Base-by-base conservation (phyloP, 768 basidiomycete genomes). In the Rhodotorula kratochvilovae region DNA sequence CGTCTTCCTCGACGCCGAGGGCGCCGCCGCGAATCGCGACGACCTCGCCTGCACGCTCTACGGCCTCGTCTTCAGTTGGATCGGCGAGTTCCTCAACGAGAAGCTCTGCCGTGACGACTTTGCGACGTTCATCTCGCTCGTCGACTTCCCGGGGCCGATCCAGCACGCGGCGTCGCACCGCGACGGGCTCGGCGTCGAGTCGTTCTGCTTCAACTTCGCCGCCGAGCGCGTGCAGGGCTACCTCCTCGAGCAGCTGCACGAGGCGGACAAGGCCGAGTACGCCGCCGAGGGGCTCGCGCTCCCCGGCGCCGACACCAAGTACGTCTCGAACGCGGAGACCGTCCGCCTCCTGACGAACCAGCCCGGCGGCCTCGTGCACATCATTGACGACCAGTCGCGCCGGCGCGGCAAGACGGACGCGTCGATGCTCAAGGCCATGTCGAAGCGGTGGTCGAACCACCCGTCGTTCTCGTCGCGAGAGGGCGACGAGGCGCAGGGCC, bases 371-470 rank as follows among this genome's bases (percentile, higher is more conserved):
- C 83, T 99, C 43, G 87, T 97, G 63, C 92, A 95, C 77, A 97
- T 98, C 80, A 91, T 97, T 89, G 94, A 98, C 78, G 95, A 98
- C 78, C 93, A 96, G 80, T 90, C 93, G 2, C 85, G 89, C 21
- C 85, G 90, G 50, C 85, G 86, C 67, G 94, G 92, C 82, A 93
- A 94, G 86, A 94, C 89, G 5, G 92, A 95, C 77, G 86, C 89
- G 64, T 91, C 89, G 0, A 96, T 98, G 92, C 87, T 94, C 16
- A 92, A 96, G 76, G 91, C 94, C 0, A 92, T 97, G 78, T 84
- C 86, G 58, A 98, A 97, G 81, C 86, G 95, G 2, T 97, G 93
- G 91, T 90, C 88, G 12, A 95, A 91, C 76, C 94, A 98, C 78
- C 85, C 89, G 0, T 89, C 89, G 0, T 97, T 97, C 87, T 60